Evolutionary conservation across 2,329 filamentous ascomycete species (phyloP).

Genomic region (Fusarium sp.): DNA sequence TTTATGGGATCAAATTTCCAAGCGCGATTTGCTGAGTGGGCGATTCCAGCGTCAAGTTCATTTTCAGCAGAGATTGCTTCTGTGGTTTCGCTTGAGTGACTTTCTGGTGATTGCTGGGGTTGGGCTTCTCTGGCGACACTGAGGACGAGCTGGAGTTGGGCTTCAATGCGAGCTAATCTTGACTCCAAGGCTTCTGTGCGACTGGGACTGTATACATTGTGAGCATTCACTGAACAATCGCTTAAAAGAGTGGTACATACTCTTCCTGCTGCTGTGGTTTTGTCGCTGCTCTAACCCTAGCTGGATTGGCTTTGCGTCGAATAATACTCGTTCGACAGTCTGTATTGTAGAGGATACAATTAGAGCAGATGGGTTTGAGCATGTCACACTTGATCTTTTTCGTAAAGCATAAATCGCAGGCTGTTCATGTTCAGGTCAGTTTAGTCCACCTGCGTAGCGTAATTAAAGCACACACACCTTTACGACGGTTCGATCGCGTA

Average conservation of each 20-base stretch:
- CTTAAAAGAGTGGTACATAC: not conserved
- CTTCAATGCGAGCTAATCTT: slow-evolving; percentile 46
- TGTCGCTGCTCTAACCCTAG: slow-evolving; percentile 20
- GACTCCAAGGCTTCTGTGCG: slow-evolving; percentile 31
- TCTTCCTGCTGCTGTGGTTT: slow-evolving; percentile 20
- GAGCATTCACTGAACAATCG: not conserved
- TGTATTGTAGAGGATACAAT: slow-evolving; percentile 55
- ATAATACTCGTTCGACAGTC: slow-evolving; percentile 47
- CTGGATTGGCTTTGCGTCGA: slow-evolving; percentile 38
- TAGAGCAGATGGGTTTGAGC: slow-evolving; percentile 56
- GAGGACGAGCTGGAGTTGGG: slow-evolving; percentile 47
- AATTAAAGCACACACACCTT: slow-evolving; percentile 11
- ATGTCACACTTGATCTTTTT: slow-evolving; percentile 61
- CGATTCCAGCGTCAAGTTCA: not conserved
- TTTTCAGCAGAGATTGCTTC: not conserved
- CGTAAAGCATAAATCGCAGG: slow-evolving; percentile 56
- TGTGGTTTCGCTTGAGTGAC: slow-evolving; percentile 8
- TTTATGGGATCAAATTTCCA: slow-evolving; percentile 40
- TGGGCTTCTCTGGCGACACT: slow-evolving; percentile 32
- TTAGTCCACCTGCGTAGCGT: accelerated
- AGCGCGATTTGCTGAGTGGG: not conserved
- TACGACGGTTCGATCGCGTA: slow-evolving; percentile 34
- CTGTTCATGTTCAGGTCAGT: slow-evolving; percentile 38
- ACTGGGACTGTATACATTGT: not conserved
- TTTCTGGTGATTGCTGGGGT: slow-evolving; percentile 11